phyloP scores from a whole-genome alignment of 495 filamentous ascomycete species.

The Choiromyces venosus region DNA sequence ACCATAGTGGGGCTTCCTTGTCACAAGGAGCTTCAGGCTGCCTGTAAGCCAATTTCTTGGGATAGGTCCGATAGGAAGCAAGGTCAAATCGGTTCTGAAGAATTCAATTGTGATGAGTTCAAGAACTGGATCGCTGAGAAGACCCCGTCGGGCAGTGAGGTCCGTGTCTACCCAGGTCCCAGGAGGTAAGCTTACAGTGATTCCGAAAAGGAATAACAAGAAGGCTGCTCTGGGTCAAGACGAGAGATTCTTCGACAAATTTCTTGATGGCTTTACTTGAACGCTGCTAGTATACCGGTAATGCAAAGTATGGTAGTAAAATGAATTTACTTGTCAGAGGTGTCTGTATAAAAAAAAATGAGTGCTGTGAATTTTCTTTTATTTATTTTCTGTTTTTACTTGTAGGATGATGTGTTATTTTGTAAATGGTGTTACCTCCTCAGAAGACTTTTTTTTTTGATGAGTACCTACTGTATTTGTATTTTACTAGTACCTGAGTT shows the following conservation, averaged over 20 bases:
- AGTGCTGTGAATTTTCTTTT: not conserved
- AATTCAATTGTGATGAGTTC: conserved; percentile 46
- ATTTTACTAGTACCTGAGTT: not conserved
- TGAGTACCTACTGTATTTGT: not conserved
- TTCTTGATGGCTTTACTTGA: conserved; percentile 11
- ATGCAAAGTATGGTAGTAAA: not conserved
- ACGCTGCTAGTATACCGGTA: not conserved
- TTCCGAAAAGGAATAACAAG: conserved; percentile 42
- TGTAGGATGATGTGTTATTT: conserved; percentile 9
- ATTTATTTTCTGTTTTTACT: conserved; percentile 8
- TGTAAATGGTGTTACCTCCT: conserved; percentile 1
- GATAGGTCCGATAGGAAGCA: conserved; percentile 55
- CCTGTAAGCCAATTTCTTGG: conserved; percentile 51
- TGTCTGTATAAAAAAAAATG: not conserved
- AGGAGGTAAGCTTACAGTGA: conserved; percentile 42
- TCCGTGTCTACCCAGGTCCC: conserved; percentile 54
- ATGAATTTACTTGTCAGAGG: not conserved
- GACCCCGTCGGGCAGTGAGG: conserved; percentile 46
- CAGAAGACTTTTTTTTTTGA: not conserved
- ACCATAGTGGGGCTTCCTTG: conserved; percentile 48
- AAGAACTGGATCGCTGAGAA: conserved; percentile 47
- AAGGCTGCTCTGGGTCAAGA: conserved; percentile 52
- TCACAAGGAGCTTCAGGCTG: conserved; percentile 52
- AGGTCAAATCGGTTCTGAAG: conserved; percentile 48
- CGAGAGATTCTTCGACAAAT: conserved; percentile 52